Percentiles rank a stretch among this genome's conserved stretches.
phyloP scores from a whole-genome alignment of 139 green algal genomes.

The Pseudopediastrum boryanum region DNA sequence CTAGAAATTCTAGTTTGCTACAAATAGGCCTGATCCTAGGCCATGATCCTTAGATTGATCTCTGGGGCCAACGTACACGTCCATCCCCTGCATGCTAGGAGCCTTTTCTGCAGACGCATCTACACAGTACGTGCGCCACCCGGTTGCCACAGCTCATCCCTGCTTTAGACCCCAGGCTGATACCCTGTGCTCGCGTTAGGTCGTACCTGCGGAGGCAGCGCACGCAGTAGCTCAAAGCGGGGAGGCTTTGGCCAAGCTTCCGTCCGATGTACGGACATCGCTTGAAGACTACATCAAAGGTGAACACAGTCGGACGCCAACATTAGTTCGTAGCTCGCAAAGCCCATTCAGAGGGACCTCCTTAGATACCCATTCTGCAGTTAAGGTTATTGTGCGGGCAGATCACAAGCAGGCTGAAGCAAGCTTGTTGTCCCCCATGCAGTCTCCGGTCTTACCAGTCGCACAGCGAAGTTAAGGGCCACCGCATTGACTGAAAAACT shows the following conservation, averaged over 20 bases:
- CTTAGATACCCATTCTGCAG: not conserved
- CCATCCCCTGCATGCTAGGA: too few species aligned
- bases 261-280: constrained; percentile 6
- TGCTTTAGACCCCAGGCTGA: too few species aligned
- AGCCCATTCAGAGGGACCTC: not conserved
- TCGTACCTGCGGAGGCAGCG: constrained; percentile 32
- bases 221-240: constrained; percentile 21
- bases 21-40: too few species aligned
- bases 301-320: not conserved
- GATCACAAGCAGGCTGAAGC: not conserved
- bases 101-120: too few species aligned
- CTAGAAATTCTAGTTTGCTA: too few species aligned
- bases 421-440: not conserved
- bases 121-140: too few species aligned
- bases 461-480: constrained; percentile 9
- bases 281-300: constrained; percentile 31
- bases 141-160: too few species aligned
- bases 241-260: constrained; percentile 12
- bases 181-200: too few species aligned
- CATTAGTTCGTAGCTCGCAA: not conserved
- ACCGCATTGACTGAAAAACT: constrained; percentile 26
- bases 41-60: too few species aligned
- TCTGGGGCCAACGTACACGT: too few species aligned
- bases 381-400: not conserved
- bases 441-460: constrained; percentile 23